phyloP scores from a whole-genome alignment of 202 grass and related monocot genomes.

The Zizania palustris region DNA sequence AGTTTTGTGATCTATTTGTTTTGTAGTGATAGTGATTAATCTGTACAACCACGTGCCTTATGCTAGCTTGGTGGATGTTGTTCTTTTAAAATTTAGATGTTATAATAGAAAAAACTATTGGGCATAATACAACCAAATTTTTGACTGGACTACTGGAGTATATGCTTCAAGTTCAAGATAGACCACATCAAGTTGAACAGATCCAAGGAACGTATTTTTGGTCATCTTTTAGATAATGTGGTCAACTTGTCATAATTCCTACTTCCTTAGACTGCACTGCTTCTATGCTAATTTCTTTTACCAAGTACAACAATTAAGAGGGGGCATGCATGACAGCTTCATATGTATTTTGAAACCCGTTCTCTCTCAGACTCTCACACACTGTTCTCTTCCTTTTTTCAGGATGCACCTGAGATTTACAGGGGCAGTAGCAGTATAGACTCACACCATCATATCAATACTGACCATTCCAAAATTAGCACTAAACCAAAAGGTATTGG shows the following conservation, averaged over 20 bases:
- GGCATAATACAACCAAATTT: neutral
- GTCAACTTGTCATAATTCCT: neutral
- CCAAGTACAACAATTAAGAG: neutral
- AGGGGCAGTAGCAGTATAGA: neutral
- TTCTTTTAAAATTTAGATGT: constrained; percentile 14
- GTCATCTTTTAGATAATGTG: constrained; percentile 7
- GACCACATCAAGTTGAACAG: constrained; percentile 1
- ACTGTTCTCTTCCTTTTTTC: constrained; percentile 15
- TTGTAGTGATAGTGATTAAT: constrained; percentile 14
- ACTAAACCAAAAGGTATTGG: constrained; percentile 37
- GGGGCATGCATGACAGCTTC: neutral
- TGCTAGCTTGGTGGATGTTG: constrained; percentile 29
- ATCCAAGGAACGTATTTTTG: neutral
- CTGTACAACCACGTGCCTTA: neutral
- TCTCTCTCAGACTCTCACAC: constrained; percentile 28
- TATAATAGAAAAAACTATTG: constrained; percentile 11
- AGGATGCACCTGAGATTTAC: constrained; percentile 30
- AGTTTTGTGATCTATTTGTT: constrained; percentile 24
- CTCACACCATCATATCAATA: constrained; percentile 4
- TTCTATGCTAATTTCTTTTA: constrained; percentile 19
- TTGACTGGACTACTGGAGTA: neutral
- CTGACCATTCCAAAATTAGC: constrained; percentile 27
- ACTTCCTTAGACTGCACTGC: neutral
- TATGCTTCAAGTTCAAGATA: constrained; percentile 7
- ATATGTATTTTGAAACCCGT: constrained; percentile 26